Evolutionary conservation across 2,329 filamentous ascomycete species (phyloP), one percentile per base, ranked within the genome.

Genomic region (Monilinia fructigena): DNA sequence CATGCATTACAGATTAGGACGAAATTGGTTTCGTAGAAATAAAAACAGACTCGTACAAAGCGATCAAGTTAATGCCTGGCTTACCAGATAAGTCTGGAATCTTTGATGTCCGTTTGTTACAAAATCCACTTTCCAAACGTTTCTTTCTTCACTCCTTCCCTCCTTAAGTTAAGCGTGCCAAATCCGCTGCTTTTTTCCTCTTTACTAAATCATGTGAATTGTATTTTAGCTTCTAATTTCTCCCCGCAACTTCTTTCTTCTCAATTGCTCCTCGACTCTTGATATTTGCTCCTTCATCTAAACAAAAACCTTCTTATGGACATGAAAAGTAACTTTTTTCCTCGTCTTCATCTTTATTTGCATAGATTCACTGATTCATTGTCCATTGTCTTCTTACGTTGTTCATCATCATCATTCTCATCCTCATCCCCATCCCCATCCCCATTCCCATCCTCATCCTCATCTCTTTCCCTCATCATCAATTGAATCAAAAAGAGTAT

Each of bases 1-100:
- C 58, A 61, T 50, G 58, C 58, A 61, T 61, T 52, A 40, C 58
- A 61, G 58, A 61, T 61, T 50, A 38, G 31, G 58, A 61, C 47
- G n/a, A 50, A 52, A 50, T 52, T 61, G 31, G 45, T 50, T 20
- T 38, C 45, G 45, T 35, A 4, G 8, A 40, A 38, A 40, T 50
- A 7, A 38, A 11, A 35, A n/a, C 5, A 50, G 20, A 35, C 28
- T n/a, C 50, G 45, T 26, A 48, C 45, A 48, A 55, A 40, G 20
- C 28, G n/a, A 38, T 20, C 45, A 7, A 23, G 48, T 48, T 48
- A 48, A 60, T 26, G n/a, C 45, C 45, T 50, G 45, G 20, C 53
- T 20, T 55, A 38, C 53, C 31, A 48, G 6, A 48, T 38, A 38
- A 50, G 26, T 60, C 42, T 60, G 56, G 42, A 60, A 50, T 50